Evolutionary conservation across 2,329 filamentous ascomycete species (phyloP).

Genomic region (Herpotrichia juniperi): DNA sequence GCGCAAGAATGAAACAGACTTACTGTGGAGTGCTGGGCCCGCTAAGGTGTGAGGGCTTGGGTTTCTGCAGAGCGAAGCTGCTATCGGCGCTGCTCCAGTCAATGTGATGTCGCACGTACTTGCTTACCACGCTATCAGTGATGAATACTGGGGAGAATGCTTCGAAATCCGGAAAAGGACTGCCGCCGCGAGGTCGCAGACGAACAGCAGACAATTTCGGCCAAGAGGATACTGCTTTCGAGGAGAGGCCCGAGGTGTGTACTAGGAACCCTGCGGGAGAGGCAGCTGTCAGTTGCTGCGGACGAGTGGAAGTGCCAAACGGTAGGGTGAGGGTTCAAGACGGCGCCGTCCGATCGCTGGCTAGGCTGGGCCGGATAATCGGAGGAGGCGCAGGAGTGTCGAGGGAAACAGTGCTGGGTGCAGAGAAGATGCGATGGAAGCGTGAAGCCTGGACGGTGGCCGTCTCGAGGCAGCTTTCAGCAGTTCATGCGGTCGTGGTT

Average conservation of each 20-base stretch:
- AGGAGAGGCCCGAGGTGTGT: constrained; percentile 38
- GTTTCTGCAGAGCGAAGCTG: constrained; percentile 7
- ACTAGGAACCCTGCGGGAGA: constrained; percentile 30
- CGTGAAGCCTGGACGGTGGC: background rate
- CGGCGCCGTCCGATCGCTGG: constrained; percentile 24
- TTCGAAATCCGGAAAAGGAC: constrained; percentile 35
- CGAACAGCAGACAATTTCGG: constrained; percentile 36
- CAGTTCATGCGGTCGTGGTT: constrained; percentile 25
- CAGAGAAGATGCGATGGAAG: constrained; percentile 2
- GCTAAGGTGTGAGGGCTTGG: constrained; percentile 20
- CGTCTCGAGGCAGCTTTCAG: background rate
- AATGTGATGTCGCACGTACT: constrained; percentile 23
- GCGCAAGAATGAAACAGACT: constrained; percentile 28
- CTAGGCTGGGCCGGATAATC: constrained; percentile 37
- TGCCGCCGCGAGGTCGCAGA: constrained; percentile 22
- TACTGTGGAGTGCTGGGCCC: constrained; percentile 32
- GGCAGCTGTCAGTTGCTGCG: constrained; percentile 37
- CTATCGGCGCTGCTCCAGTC: constrained; percentile 29
- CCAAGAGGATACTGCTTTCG: constrained; percentile 40
- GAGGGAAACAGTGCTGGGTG: constrained; percentile 7
- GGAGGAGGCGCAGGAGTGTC: constrained; percentile 19
- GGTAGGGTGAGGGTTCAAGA: constrained; percentile 32
- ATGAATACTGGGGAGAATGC: constrained; percentile 11
- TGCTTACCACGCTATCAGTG: constrained; percentile 31
- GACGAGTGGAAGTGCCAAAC: constrained; percentile 44